Base-by-base conservation (phyloP, 108 stramenopile genomes). In the Skeletonema grethae region DNA sequence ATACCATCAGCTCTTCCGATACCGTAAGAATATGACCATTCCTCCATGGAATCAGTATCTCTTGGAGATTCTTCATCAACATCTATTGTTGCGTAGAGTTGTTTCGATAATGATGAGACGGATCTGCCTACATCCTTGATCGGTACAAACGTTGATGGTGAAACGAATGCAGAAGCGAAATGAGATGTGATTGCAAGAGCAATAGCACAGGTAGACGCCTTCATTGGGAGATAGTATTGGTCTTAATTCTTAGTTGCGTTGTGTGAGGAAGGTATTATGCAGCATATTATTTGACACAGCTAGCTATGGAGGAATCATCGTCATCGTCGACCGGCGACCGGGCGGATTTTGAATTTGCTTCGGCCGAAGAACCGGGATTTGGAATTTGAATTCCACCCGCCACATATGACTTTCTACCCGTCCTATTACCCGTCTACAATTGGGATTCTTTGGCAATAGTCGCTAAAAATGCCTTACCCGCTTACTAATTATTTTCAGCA, bases 1-100 rank as follows among this genome's bases (percentile, higher is more conserved):
- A 85, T 61, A 5, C 85, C 85, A 18, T 74, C 79, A 10, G 77
- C 67, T 25, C 63, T 45, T 65, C 83, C 79, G 29, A 85, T 77
- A 18, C 85, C 85, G 67, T 75, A 75, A 24, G 48, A 39, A 10
- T 58, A 48, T 18, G 79, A 78, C 85, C 85, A 85, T 55, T 80
- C 75, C 13, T 80, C 76, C 56, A 86, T 69, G 2, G 79, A 56
- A 13, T 12, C 70, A 55, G 79, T 55, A 60, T 85, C 82, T 39
- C 85, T 61, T 38, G 53, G 30, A 13, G 82, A 57, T 10, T 43
- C 46, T 38, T 85, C 84, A 20, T 62, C 50, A 5, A 82, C 15
- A 31, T 82, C 73, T 29, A 82, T 61, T 11, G 60, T 59, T 15
- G 70, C 50, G 61, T 43, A n/a, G 15, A 43, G 41, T 43, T 43